phyloP scores from a whole-genome alignment of 108 stramenopile species.

The Seminavis robusta region DNA sequence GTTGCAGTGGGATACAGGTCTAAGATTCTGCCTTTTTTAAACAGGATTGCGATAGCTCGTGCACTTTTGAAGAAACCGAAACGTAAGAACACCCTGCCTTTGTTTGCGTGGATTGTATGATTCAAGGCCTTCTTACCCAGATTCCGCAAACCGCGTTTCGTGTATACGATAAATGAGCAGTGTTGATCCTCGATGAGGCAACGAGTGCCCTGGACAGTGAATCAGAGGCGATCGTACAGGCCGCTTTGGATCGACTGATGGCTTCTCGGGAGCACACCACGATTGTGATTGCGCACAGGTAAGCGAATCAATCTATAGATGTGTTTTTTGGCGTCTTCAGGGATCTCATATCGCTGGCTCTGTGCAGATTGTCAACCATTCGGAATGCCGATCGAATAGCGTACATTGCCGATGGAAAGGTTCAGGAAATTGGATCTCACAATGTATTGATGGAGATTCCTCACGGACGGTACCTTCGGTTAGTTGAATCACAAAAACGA shows the following conservation, averaged over 20 bases:
- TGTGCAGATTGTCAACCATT: slow-evolving; percentile 76
- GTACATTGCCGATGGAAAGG: slow-evolving; percentile 58
- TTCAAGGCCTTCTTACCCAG: not conserved
- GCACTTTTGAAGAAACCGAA: slow-evolving; percentile 83
- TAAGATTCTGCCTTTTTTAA: slow-evolving; percentile 3
- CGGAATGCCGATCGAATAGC: slow-evolving; percentile 84
- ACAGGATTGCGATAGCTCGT: slow-evolving; percentile 83
- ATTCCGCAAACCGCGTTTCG: too few species aligned
- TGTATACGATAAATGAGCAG: too few species aligned
- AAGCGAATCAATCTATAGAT: too few species aligned
- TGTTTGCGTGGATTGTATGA: not conserved
- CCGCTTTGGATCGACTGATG: slow-evolving; percentile 76
- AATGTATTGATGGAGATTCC: slow-evolving; percentile 59
- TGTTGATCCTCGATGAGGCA: slow-evolving; percentile 64
- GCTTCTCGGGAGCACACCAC: slow-evolving; percentile 47
- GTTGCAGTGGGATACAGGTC: too few species aligned
- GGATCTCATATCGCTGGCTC: too few species aligned
- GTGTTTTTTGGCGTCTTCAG: too few species aligned
- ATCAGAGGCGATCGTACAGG: slow-evolving; percentile 22
- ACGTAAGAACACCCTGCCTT: not conserved
- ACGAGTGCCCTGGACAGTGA: slow-evolving; percentile 26
- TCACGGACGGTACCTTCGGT: slow-evolving; percentile 36
- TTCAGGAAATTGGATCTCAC: slow-evolving; percentile 78
- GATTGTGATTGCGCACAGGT: slow-evolving; percentile 78
- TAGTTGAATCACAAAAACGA: slow-evolving; percentile 40